Evolutionary conservation across 805 yeast genomes (phyloP).

Genomic region (Helenozyma rhizophorensis): DNA sequence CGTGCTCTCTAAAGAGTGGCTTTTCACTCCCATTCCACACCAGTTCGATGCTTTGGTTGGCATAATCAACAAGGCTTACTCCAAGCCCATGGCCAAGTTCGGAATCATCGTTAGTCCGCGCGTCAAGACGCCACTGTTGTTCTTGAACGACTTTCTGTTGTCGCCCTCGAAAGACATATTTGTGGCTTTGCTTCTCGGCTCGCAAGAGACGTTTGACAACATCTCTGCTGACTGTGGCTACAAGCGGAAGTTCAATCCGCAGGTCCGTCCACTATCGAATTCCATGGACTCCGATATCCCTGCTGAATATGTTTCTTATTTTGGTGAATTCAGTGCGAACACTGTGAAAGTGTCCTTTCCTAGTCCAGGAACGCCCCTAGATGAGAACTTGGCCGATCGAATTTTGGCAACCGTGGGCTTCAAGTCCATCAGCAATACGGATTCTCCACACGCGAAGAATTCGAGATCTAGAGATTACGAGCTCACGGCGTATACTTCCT

Average conservation of each 20-base stretch:
- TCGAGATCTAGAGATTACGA: too few species aligned
- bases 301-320: conserved; percentile 14
- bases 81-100: conserved; percentile 42
- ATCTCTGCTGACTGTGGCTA: conserved; percentile 19
- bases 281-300: conserved; percentile 26
- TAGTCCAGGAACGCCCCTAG: conserved; percentile 15
- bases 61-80: conserved; percentile 48
- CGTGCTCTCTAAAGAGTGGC: conserved; percentile 21
- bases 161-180: conserved; percentile 11
- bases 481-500: conserved; percentile 51
- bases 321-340: conserved; percentile 15
- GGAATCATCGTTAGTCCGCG: conserved; percentile 40
- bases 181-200: conserved; percentile 25
- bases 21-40: conserved; percentile 5
- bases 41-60: conserved; percentile 15
- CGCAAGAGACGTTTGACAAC: conserved; percentile 18
- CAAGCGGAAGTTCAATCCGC: conserved; percentile 21
- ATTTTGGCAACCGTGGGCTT: conserved; percentile 25
- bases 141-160: conserved; percentile 25
- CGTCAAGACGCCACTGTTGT: conserved; percentile 23
- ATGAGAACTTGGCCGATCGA: conserved; percentile 15
- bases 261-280: conserved; percentile 17
- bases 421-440: conserved; percentile 8
- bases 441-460: conserved; percentile 2
- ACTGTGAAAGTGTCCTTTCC: conserved; percentile 16